Conservation (phyloP, 768 basidiomycete genomes). For the Hemileccinum impolitum region DNA sequence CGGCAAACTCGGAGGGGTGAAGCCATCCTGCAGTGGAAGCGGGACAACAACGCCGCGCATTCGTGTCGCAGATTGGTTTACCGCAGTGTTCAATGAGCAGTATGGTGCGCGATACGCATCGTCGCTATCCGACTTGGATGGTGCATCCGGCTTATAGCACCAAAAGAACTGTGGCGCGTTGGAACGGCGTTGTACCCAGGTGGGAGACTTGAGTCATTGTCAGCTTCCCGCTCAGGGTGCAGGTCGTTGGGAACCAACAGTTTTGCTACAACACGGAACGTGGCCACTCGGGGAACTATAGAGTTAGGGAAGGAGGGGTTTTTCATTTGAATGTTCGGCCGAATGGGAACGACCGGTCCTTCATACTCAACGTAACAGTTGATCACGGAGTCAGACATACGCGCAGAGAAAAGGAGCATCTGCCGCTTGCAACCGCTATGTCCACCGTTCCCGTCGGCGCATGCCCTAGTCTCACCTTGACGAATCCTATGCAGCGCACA, state of each 20-base stretch:
- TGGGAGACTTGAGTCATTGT: constrained; percentile 25
- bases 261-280: constrained; percentile 42
- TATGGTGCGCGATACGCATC: constrained; percentile 3
- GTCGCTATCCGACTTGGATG: constrained; percentile 17
- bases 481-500: constrained; percentile 8
- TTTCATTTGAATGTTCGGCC: constrained; percentile 21
- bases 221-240: constrained; percentile 33
- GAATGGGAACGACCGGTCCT: background rate
- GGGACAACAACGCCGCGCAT: constrained; percentile 36
- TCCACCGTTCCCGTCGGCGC: background rate
- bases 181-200: constrained; percentile 21
- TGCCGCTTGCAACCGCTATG: background rate
- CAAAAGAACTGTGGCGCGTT: constrained; percentile 61
- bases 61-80: constrained; percentile 31
- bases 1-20: constrained; percentile 42
- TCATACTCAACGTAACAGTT: constrained; percentile 2
- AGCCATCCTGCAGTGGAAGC: constrained; percentile 39
- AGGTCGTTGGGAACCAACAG: constrained; percentile 34
- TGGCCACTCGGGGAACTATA: constrained; percentile 28
- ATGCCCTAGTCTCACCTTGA: background rate
- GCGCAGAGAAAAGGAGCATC: background rate
- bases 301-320: constrained; percentile 9
- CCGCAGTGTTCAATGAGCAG: constrained; percentile 37
- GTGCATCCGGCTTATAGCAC: constrained; percentile 41
- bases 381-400: background rate